Percentiles rank a stretch among this genome's conserved stretches.
Conservation (phyloP, 805 yeast genomes). For the Teunomyces cretensis region DNA sequence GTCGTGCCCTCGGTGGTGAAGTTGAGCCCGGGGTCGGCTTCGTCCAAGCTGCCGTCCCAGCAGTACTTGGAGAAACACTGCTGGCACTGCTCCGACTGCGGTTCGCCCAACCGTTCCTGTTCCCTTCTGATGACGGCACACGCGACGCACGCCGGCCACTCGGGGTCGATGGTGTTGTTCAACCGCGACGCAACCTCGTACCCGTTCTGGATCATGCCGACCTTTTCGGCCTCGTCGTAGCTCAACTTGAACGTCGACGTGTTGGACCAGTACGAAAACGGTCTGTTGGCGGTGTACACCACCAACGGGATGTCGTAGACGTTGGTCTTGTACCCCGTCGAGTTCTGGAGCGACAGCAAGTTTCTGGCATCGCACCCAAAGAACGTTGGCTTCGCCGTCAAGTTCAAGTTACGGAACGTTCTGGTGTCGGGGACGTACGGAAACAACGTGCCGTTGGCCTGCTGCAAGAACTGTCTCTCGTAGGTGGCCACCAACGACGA, state of each 20-base stretch:
- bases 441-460: constrained; percentile 24
- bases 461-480: constrained; percentile 51
- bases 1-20: constrained; percentile 43
- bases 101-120: constrained; percentile 21
- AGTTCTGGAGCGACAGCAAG: constrained; percentile 17
- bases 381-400: constrained; percentile 27
- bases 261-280: constrained; percentile 27
- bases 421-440: constrained; percentile 25
- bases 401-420: constrained; percentile 26
- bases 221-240: constrained; percentile 22
- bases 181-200: constrained; percentile 24
- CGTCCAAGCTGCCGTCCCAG: constrained; percentile 22
- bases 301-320: constrained; percentile 22
- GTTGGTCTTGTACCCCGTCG: constrained; percentile 6
- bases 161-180: constrained; percentile 18
- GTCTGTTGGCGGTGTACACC: constrained; percentile 31
- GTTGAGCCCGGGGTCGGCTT: constrained; percentile 24
- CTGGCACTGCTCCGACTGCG: constrained; percentile 25
- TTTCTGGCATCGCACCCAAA: constrained; percentile 28
- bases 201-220: constrained; percentile 26
- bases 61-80: constrained; percentile 25
- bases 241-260: constrained; percentile 27
- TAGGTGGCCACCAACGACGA: constrained; percentile 56
- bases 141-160: constrained; percentile 27
- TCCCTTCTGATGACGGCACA: constrained; percentile 29